Percentiles rank a stretch among this genome's conserved stretches.
Evolutionary conservation across 805 yeast genomes (phyloP).

Genomic region (Kuraishia ogatae): DNA sequence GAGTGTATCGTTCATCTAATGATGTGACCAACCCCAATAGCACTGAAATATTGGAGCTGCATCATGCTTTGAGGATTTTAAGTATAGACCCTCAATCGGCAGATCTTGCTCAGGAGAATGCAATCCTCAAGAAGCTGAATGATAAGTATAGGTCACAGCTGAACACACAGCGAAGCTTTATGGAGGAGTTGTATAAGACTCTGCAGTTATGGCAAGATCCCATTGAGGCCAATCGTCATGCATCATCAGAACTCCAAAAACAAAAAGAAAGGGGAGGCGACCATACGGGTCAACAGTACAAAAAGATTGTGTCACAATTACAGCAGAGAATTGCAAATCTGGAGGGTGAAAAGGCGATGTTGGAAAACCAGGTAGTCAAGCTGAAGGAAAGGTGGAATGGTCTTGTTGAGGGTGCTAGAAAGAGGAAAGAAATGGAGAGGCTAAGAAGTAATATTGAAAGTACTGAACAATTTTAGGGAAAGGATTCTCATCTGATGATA

Average conservation of each 20-base stretch:
- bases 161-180: conserved; percentile 17
- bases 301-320: conserved; percentile 14
- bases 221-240: not conserved
- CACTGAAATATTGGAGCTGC: conserved; percentile 15
- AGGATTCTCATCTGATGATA: too few species aligned
- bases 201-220: conserved; percentile 2
- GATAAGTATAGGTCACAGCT: conserved; percentile 20
- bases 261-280: conserved; percentile 1
- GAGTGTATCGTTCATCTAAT: not conserved
- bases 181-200: conserved; percentile 12
- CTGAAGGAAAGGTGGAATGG: conserved; percentile 59
- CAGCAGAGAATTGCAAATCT: conserved; percentile 15
- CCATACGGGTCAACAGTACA: conserved; percentile 5
- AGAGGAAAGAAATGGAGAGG: conserved; percentile 26
- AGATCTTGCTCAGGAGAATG: conserved; percentile 23
- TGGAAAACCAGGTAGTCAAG: conserved; percentile 40
- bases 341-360: conserved; percentile 24
- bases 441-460: not conserved
- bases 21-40: not conserved
- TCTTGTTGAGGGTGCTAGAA: conserved; percentile 55
- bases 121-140: conserved; percentile 16
- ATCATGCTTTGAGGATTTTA: conserved; percentile 21
- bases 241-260: conserved; percentile 3
- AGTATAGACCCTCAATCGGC: conserved; percentile 9
- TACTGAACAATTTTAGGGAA: not conserved